A percentile compares a stretch with the other conserved stretches of the same genome.
phyloP scores from a whole-genome alignment of 305 asterid species.

The Fraxinus platypoda region DNA sequence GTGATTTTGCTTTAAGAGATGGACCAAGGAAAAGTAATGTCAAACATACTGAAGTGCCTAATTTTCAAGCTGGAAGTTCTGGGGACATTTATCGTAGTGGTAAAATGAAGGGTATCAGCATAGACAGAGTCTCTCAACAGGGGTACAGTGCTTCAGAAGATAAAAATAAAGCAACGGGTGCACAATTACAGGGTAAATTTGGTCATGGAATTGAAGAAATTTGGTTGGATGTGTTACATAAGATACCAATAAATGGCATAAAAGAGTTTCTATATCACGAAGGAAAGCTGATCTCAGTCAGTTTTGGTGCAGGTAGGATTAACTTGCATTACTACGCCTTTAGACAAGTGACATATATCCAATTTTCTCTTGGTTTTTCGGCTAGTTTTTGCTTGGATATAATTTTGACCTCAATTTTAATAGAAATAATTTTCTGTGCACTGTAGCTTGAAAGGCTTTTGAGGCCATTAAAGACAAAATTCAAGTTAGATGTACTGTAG shows the following conservation, averaged over 20 bases:
- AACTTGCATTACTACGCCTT: slow-evolving; percentile 2
- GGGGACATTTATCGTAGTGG: slow-evolving; percentile 35
- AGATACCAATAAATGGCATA: slow-evolving; percentile 57
- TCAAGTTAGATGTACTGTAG: not conserved
- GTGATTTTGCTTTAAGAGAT: slow-evolving; percentile 40
- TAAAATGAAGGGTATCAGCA: slow-evolving; percentile 35
- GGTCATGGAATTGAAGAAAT: slow-evolving; percentile 55
- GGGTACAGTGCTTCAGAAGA: slow-evolving; percentile 31
- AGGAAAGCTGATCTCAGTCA: slow-evolving; percentile 81
- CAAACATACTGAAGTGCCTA: slow-evolving; percentile 39
- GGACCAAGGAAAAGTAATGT: slow-evolving; percentile 63
- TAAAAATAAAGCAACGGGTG: slow-evolving; percentile 26
- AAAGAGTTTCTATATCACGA: slow-evolving; percentile 76
- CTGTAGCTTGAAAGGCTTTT: not conserved
- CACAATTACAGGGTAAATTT: slow-evolving; percentile 33
- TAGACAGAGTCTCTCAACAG: slow-evolving; percentile 38
- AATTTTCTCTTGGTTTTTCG: not conserved
- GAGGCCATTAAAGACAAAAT: not conserved
- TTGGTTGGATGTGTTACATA: slow-evolving; percentile 83
- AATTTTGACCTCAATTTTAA: not conserved
- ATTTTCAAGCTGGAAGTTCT: slow-evolving; percentile 45
- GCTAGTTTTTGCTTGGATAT: not conserved
- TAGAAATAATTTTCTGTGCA: not conserved
- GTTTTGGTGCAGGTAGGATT: slow-evolving; percentile 78
- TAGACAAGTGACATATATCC: not conserved